phyloP scores from a whole-genome alignment of 257 asterid genomes.

The Nicotiana tomentosiformis region DNA sequence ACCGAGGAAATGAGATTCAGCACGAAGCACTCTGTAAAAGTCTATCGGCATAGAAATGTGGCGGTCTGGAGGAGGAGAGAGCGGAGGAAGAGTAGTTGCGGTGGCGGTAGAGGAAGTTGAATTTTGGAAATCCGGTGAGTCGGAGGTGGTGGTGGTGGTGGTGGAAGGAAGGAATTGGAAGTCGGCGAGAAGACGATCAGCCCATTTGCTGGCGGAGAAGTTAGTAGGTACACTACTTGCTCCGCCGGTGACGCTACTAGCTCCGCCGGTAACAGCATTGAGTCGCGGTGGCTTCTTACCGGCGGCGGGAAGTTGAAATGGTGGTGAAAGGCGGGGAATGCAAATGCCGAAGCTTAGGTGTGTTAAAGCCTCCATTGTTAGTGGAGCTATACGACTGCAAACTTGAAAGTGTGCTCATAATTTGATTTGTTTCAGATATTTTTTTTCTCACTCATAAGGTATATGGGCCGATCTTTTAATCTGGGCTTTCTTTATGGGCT shows the following conservation, averaged over 20 bases:
- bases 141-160: slow-evolving; percentile 14
- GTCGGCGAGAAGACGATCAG: slow-evolving; percentile 91
- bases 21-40: slow-evolving; percentile 82
- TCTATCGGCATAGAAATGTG: slow-evolving; percentile 70
- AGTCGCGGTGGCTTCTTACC: slow-evolving; percentile 31
- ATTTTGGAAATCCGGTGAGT: slow-evolving; percentile 28
- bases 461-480: not conserved
- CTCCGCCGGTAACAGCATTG: slow-evolving; percentile 58
- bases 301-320: slow-evolving; percentile 14
- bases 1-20: slow-evolving; percentile 83
- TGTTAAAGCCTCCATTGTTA: slow-evolving; percentile 48
- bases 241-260: slow-evolving; percentile 7
- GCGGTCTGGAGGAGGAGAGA: slow-evolving; percentile 70
- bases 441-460: not conserved
- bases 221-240: slow-evolving; percentile 13
- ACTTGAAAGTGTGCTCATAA: not conserved
- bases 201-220: slow-evolving; percentile 78
- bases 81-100: slow-evolving; percentile 24
- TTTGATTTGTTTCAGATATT: not conserved
- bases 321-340: slow-evolving; percentile 38
- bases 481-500: too few species aligned
- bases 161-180: slow-evolving; percentile 89
- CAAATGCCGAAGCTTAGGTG: slow-evolving; percentile 44
- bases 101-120: slow-evolving; percentile 29
- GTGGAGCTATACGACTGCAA: not conserved